Evolutionary conservation across 148 eudicot species (phyloP), one percentile per base, ranked within the genome.

Genomic region (Chenopodium suecicum): DNA sequence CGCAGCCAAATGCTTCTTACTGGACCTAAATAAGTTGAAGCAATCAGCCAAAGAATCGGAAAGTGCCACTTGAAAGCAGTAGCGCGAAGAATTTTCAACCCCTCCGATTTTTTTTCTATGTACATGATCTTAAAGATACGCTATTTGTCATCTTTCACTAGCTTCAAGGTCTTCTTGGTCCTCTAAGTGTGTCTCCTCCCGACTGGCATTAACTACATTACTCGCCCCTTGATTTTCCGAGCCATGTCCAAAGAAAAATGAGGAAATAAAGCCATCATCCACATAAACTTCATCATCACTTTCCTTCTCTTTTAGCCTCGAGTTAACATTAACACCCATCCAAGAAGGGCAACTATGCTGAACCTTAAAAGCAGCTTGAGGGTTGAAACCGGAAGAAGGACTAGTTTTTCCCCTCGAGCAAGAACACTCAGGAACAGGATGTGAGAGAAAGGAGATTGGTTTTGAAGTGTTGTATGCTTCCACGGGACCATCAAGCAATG

Each of bases 131-230:
- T 11, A 16, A 14, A 29, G 41, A n/a, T 78, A 65, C 20, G 60
- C 9, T 34, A 41, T 11, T 4, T 50, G 69, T 90, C 85, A 90
- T 86, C 95, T 88, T 47, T 94, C 98, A 1, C 88, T 87, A 31
- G 87, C 88, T 84, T 94, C 98, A 47, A 88, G 84, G 79, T 94
- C 98, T 83, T 94, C 98, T 84, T 90, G 94, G 88, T 94, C 98
- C 79, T 94, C 98, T 79, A 91, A 70, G 48, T 82, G 93, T 25
- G 92, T 69, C 41, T 92, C 98, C 67, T 94, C 98, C 80, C 89
- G 87, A 74, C 60, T 87, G 68, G 64, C 85, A 63, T 73, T 85
- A 74, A 87, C 91, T 75, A 27, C 66, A 62, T 62, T 82, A 37
- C 82, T 85, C 4, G 79, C 86, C 73, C 85, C 90, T 5, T 71